These are phyloP conservation scores for Schrenkiella parvula DNA, from an alignment of 345 rosid genomes.

Conservation along the genomic window DNA sequence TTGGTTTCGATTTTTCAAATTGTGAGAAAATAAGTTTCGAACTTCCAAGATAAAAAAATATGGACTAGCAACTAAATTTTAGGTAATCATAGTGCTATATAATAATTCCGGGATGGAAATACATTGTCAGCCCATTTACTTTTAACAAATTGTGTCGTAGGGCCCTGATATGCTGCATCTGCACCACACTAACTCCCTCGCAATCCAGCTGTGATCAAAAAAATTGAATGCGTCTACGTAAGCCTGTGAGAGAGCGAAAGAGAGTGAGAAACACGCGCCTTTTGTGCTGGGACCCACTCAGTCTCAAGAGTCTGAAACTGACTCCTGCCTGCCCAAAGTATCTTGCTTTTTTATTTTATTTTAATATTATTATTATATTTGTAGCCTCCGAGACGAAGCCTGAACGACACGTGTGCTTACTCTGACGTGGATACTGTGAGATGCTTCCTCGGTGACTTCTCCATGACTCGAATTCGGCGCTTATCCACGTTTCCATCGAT, in stretches of 20 bases:
- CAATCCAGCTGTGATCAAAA: slow-evolving; percentile 24
- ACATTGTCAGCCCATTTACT: too few relatives aligned
- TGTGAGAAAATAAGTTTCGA: too few relatives aligned
- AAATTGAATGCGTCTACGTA: slow-evolving; percentile 29
- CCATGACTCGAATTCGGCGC: slow-evolving; percentile 34
- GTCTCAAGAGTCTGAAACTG: slow-evolving; percentile 12
- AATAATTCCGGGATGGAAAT: too few relatives aligned
- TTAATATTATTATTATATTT: too few relatives aligned
- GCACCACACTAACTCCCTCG: slow-evolving; percentile 17
- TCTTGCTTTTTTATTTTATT: neutral
- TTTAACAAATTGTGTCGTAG: neutral
- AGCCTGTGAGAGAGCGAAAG: slow-evolving; percentile 17
- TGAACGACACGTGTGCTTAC: slow-evolving; percentile 23
- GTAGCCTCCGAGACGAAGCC: slow-evolving; percentile 9
- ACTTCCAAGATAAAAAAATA: too few relatives aligned
- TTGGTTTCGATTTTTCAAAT: too few relatives aligned
- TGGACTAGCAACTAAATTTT: too few relatives aligned
- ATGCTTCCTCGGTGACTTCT: slow-evolving; percentile 31
- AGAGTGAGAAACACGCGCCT: slow-evolving; percentile 16
- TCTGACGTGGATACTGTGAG: slow-evolving; percentile 26
- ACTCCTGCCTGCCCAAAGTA: slow-evolving; percentile 17
- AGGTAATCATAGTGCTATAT: too few relatives aligned
- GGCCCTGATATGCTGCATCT: neutral
- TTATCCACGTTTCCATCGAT: slow-evolving; percentile 22
- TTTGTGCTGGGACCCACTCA: neutral